These are phyloP conservation scores for Hirschioporus abietinus DNA, from an alignment of 768 basidiomycete genomes.

Conservation along the genomic window DNA sequence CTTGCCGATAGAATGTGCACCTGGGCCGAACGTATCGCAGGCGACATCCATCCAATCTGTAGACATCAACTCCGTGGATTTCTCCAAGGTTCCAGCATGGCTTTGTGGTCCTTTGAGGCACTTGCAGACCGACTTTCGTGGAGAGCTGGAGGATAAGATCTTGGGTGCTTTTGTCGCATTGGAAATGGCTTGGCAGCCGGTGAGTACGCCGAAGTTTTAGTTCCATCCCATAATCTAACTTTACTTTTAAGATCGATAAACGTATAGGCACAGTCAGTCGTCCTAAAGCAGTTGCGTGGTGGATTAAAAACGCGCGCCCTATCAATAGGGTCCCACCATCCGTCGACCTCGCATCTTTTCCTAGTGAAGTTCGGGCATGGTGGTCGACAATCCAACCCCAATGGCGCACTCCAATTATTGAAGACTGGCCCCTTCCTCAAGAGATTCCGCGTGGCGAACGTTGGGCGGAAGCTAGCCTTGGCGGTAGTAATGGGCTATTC, in stretches of 20 bases:
- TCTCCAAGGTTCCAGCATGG: no score
- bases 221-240: neutral
- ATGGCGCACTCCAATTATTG: neutral
- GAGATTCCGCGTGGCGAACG: neutral
- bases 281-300: neutral
- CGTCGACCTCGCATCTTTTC: neutral
- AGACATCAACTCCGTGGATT: no score
- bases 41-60: no score
- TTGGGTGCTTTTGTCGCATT: no score
- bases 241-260: neutral
- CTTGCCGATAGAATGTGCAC: no score
- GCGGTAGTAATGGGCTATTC: neutral
- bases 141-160: no score
- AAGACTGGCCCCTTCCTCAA: neutral
- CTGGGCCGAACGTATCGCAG: no score
- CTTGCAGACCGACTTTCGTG: no score
- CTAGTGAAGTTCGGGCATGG: neutral
- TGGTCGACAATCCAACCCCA: neutral
- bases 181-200: no score
- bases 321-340: neutral
- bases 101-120: no score
- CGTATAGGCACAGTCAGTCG: neutral
- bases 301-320: neutral
- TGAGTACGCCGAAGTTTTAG: no score
- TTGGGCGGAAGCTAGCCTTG: neutral